Evolutionary conservation across 768 basidiomycete species (phyloP), one percentile per base, ranked within the genome.

Genomic region (Lactarius sp.): DNA sequence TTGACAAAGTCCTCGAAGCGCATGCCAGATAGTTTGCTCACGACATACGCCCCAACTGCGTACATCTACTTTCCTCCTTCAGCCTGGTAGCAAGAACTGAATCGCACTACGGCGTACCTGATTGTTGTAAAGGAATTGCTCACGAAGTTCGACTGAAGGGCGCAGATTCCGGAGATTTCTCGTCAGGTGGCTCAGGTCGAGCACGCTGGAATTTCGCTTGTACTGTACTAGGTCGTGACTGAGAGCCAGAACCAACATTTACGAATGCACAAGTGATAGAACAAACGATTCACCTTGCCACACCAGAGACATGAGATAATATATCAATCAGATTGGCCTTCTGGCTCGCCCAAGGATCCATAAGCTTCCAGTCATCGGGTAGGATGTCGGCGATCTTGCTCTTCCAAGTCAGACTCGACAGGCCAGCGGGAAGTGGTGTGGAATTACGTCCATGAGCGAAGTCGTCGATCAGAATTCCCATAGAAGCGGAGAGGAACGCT

Each of bases 381-480:
- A 80, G 67, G 9, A 79, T 46, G 41, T 77, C 73, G 34, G 64
- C 62, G 49, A 80, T 37, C 62, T 73, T 75, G 0, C 77, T 76
- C 14, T 73, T 66, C 77, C 77, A 80, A 4, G 66, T 71, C 13
- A 80, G 60, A 55, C 73, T 69, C 1, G 60, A 59, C 22, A 78
- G 20, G 6, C 67, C 66, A 0, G 59, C 20, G 0, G 78, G 78
- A 2, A 80, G 71, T 7, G 70, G 69, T 0, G 78, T 75, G 6
- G 66, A 62, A 47, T 78, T 79, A 27, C 67, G 69, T 3, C 77
- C 73, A 13, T 70, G 60, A 14, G 71, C 71, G 64, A 75, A 79
- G 64, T 79, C 78, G 33, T 78, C 75, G 52, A 79, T 76, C 27
- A 80, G 71, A 13, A 80, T 73, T 4, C 80, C 78, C 1, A 80